Evolutionary conservation across 768 basidiomycete species (phyloP), one percentile per base, ranked within the genome.

Genomic region (Krasilnikovozyma curviuscula): DNA sequence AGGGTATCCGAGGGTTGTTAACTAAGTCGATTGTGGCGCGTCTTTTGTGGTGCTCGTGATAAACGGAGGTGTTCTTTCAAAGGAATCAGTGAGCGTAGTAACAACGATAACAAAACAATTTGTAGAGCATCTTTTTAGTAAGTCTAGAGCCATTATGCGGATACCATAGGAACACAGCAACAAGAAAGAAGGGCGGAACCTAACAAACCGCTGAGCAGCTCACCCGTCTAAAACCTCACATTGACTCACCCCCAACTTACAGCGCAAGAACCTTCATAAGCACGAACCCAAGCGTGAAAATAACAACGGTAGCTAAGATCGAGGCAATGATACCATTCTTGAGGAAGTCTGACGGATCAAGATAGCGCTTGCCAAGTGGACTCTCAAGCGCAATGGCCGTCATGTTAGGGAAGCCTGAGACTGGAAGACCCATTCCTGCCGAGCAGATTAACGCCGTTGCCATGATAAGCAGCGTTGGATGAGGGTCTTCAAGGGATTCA

Each of bases 401-500:
- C 39, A 49, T 23, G 24, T 43, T 45, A 47, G 91, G 91, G 70
- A 97, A 98, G n/a, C 93, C 93, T 53, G 84, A 88, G 32, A 97
- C 88, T 2, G 91, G 89, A 74, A 97, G 83, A 10, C 85, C 91
- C 93, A 98, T 98, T 1, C 91, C 93, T 5, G 84, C 70, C 3
- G 85, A 89, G 61, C 91, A 95, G 43, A 93, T 80, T 52, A 95
- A 69, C 13, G 75, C 86, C 29, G 88, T 93, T 2, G 61, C 63
- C 67, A 98, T 91, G 58, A 97, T 82, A 55, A 98, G 75, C 8
- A 97, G 67, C 56, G 85, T 79, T 37, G 73, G 69, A 54, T 80
- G 81, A 38, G 77, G 67, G 7, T 69, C 71, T 0, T 75, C 76
- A 39, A 95, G 69, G 40, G 74, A 81, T n/a, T 70, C 66, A 7